These are phyloP conservation scores for Filobasidium floriforme DNA, from an alignment of 768 basidiomycete genomes.

Conservation along the genomic window DNA sequence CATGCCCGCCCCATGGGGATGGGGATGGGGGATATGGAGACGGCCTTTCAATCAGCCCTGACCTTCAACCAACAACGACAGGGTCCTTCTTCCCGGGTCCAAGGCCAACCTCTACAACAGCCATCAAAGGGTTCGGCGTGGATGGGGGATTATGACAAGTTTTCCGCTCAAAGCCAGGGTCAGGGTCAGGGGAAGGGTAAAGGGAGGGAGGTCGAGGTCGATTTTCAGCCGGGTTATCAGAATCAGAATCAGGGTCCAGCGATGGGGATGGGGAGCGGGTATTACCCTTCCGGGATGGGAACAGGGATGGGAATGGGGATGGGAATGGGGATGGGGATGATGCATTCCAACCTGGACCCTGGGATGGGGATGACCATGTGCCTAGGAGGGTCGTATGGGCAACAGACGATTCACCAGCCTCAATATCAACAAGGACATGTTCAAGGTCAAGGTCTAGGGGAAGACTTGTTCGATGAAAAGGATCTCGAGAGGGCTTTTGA, in stretches of 20 bases:
- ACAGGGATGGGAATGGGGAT: conserved; percentile 16
- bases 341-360: no score
- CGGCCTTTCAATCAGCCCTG: conserved; percentile 2
- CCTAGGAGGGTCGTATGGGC: no score
- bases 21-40: conserved; percentile 1
- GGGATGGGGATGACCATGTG: neutral
- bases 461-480: conserved; percentile 5
- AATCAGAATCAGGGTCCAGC: neutral
- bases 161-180: neutral
- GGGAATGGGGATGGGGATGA: conserved; percentile 19
- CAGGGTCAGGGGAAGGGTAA: conserved; percentile 12
- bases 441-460: neutral
- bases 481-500: neutral
- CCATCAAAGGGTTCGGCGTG: neutral
- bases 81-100: neutral
- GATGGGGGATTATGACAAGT: neutral
- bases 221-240: neutral
- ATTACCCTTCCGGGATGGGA: no score
- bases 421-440: neutral
- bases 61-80: neutral
- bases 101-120: neutral
- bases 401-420: no score
- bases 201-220: neutral
- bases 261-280: no score
- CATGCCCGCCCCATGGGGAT: no score